Conservation (phyloP, 2,329 filamentous ascomycete species). For the Beauveria scarabaeidicola region DNA sequence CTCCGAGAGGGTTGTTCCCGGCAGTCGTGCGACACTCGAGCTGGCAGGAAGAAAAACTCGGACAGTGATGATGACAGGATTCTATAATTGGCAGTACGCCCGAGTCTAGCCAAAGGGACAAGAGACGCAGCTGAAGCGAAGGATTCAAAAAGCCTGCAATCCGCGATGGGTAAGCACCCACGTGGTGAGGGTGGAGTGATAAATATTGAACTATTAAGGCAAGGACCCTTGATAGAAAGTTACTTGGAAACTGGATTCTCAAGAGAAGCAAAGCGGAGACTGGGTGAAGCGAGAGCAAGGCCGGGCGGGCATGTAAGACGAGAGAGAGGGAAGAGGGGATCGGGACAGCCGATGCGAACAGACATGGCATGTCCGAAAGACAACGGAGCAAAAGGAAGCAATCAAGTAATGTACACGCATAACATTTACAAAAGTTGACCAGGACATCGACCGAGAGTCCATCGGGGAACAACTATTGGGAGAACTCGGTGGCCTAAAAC, state of each 20-base stretch:
- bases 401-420: too few species aligned
- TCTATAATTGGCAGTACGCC: background rate
- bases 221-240: too few species aligned
- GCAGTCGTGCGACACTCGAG: background rate
- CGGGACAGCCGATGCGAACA: background rate
- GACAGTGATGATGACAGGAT: background rate
- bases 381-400: background rate
- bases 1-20: background rate
- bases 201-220: background rate
- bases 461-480: background rate
- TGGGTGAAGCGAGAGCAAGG: background rate
- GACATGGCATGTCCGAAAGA: background rate
- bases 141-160: constrained; percentile 5
- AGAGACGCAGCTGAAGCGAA: background rate
- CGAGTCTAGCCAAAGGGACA: background rate
- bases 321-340: background rate
- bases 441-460: constrained; percentile 3
- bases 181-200: background rate
- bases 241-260: background rate
- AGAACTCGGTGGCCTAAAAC: constrained; percentile 7
- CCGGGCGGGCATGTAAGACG: background rate
- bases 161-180: constrained; percentile 4
- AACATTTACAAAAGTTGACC: background rate
- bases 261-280: background rate
- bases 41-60: background rate